Conservation (phyloP, 805 yeast species). For the Cyberlindnera samutprakarnensis region DNA sequence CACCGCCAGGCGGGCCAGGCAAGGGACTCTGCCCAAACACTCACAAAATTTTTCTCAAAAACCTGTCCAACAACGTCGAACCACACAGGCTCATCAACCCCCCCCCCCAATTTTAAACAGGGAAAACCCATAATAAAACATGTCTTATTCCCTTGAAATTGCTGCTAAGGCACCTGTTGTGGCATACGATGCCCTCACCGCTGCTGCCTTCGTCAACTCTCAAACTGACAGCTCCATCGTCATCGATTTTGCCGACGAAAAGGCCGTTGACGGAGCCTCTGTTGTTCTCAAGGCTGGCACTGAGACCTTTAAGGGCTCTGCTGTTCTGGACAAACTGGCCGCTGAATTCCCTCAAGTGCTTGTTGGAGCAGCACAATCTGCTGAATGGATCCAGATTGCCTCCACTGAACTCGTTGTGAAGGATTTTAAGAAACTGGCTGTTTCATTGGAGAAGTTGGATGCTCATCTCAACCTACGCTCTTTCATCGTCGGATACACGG, state of each 20-base stretch:
- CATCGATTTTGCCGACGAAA: constrained; percentile 66
- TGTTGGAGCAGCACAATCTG: constrained; percentile 28
- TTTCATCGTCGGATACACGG: constrained; percentile 59
- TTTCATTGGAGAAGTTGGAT: constrained; percentile 73
- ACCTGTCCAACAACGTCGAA: too few species aligned
- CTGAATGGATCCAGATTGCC: constrained; percentile 63
- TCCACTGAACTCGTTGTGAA: constrained; percentile 62
- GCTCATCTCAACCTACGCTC: constrained; percentile 80
- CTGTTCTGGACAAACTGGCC: constrained; percentile 42
- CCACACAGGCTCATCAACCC: neutral
- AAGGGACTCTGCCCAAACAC: too few species aligned
- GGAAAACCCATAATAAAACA: constrained; percentile 4
- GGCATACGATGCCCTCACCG: constrained; percentile 73
- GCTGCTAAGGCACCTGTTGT: constrained; percentile 84
- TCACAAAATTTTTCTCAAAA: too few species aligned
- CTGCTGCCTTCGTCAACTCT: constrained; percentile 65
- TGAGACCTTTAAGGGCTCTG: constrained; percentile 33
- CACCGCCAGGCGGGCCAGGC: too few species aligned
- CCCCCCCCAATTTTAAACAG: neutral
- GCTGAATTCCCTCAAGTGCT: constrained; percentile 42
- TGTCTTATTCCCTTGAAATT: constrained; percentile 44
- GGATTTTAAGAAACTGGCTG: constrained; percentile 82
- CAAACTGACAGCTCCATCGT: constrained; percentile 43
- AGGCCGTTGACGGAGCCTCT: constrained; percentile 44
- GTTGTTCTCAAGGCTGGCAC: constrained; percentile 39